phyloP scores from a whole-genome alignment of 139 green algal genomes.

The Picochlorum sp. region DNA sequence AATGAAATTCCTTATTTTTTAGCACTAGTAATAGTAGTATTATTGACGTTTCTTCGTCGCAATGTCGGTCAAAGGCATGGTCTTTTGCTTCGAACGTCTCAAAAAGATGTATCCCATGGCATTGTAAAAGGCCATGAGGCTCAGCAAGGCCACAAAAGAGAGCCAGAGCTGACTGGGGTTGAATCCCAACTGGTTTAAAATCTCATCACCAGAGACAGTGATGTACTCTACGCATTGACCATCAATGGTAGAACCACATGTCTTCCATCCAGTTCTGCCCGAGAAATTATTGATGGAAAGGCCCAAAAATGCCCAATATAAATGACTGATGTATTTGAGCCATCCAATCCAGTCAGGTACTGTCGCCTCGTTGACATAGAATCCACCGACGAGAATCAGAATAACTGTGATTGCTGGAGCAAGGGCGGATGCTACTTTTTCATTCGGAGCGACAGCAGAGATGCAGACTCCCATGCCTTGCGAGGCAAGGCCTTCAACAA shows the following conservation, averaged over 20 bases:
- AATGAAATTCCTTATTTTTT: no score
- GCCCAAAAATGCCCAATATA: slow-evolving; percentile 35
- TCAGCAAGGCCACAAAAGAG: slow-evolving; percentile 18
- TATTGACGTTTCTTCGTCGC: slow-evolving; percentile 10
- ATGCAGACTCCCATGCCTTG: slow-evolving; percentile 20
- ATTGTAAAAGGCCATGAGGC: slow-evolving; percentile 22
- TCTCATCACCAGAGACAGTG: slow-evolving; percentile 10
- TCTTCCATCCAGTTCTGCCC: slow-evolving; percentile 12
- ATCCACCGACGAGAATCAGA: slow-evolving; percentile 42
- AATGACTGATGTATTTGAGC: slow-evolving; percentile 32
- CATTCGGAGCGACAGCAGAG: slow-evolving; percentile 10
- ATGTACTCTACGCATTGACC: not conserved
- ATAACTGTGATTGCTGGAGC: slow-evolving; percentile 41
- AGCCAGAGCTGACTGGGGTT: slow-evolving; percentile 21
- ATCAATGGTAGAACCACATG: not conserved
- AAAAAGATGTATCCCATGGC: slow-evolving; percentile 26
- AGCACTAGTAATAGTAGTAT: not conserved
- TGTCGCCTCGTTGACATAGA: slow-evolving; percentile 9
- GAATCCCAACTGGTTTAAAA: slow-evolving; percentile 20
- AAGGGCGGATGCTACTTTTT: slow-evolving; percentile 37
- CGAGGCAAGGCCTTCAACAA: slow-evolving; percentile 29
- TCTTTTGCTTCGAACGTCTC: slow-evolving; percentile 22
- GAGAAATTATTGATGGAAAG: slow-evolving; percentile 43
- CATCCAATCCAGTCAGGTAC: slow-evolving; percentile 16
- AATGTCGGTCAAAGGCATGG: slow-evolving; percentile 16